Evolutionary conservation across 2,329 filamentous ascomycete genomes (phyloP).

Genomic region (Chalaropsis thielavioides): DNA sequence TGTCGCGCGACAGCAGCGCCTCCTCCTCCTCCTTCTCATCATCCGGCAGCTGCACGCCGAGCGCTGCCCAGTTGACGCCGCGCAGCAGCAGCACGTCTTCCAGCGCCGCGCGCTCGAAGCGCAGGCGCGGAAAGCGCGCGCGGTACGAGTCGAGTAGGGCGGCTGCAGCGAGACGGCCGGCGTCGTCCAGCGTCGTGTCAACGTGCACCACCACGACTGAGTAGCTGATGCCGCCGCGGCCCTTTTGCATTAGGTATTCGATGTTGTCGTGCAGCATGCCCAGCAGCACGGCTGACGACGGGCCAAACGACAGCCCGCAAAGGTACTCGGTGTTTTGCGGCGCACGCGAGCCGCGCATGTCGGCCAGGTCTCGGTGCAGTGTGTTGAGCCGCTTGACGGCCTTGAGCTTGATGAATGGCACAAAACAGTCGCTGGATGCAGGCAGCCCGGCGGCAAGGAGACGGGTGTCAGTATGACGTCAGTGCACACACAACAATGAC

Average conservation of each 20-base stretch:
- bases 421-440: constrained; percentile 48
- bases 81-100: constrained; percentile 41
- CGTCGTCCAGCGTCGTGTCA: constrained; percentile 28
- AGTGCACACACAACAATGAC: constrained; percentile 14
- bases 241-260: constrained; percentile 45
- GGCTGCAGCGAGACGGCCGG: constrained; percentile 26
- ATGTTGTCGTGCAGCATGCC: constrained; percentile 60
- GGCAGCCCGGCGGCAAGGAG: background rate
- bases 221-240: constrained; percentile 49
- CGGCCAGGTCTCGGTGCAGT: constrained; percentile 34
- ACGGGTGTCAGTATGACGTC: background rate
- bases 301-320: constrained; percentile 68
- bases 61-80: constrained; percentile 39
- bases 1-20: background rate
- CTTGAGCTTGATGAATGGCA: constrained; percentile 63
- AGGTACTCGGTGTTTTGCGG: constrained; percentile 37
- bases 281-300: constrained; percentile 64
- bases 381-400: constrained; percentile 54
- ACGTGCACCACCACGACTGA: constrained; percentile 48
- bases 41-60: constrained; percentile 28
- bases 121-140: constrained; percentile 49
- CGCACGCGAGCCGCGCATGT: constrained; percentile 23
- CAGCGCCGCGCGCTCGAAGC: constrained; percentile 49
- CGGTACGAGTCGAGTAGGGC: constrained; percentile 39
- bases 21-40: constrained; percentile 39